phyloP scores from a whole-genome alignment of 140 eudicot genomes.

The Senecio squalidus region DNA sequence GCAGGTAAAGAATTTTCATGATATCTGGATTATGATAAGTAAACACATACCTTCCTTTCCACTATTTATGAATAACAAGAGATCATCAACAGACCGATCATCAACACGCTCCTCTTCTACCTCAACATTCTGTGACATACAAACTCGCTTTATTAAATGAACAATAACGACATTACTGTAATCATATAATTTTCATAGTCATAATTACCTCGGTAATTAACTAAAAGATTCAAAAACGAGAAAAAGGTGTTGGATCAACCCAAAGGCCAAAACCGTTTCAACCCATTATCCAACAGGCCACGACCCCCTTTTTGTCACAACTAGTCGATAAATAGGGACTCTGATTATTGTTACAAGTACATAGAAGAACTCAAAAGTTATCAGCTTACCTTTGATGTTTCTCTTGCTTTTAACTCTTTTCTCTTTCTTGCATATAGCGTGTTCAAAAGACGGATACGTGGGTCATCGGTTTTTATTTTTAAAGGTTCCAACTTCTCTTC shows the following conservation, averaged over 20 bases:
- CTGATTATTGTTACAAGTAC: neutral
- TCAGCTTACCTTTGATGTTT: slow-evolving; percentile 40
- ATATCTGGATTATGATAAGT: neutral
- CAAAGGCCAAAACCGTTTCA: neutral
- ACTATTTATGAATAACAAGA: slow-evolving; percentile 66
- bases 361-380: slow-evolving; percentile 1
- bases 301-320: neutral
- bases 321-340: slow-evolving; percentile 7
- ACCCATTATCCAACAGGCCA: neutral
- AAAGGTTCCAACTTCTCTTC: slow-evolving; percentile 86
- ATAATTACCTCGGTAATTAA: neutral
- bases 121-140: slow-evolving; percentile 40
- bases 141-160: neutral
- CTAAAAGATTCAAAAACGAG: neutral
- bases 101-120: slow-evolving; percentile 53
- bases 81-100: slow-evolving; percentile 79
- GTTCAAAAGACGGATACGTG: slow-evolving; percentile 73
- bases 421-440: slow-evolving; percentile 72
- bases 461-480: slow-evolving; percentile 63
- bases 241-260: neutral
- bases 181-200: neutral
- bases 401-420: slow-evolving; percentile 60
- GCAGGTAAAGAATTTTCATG: too few species aligned
- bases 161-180: too few species aligned
- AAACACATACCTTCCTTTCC: slow-evolving; percentile 42